Evolutionary conservation across 306 rosid genomes (phyloP).

Genomic region (Quercus engelmannii): DNA sequence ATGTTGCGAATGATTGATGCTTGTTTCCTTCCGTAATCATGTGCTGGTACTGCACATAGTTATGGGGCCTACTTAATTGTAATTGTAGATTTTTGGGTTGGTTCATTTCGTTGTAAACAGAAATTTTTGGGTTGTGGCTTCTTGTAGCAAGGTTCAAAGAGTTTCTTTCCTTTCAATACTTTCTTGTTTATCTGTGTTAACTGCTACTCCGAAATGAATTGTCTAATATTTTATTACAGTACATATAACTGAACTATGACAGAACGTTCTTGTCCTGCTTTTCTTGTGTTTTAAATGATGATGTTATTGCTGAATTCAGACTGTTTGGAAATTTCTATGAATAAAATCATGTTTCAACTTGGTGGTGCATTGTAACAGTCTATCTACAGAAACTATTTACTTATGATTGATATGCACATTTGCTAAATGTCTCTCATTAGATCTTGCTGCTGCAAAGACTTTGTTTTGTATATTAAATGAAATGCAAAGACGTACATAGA

Average conservation of each 20-base stretch:
- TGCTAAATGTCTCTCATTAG: conserved; percentile 18
- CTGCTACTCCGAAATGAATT: background rate
- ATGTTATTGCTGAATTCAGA: conserved; percentile 3
- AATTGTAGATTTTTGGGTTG: background rate
- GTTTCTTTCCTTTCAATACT: background rate
- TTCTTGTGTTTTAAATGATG: conserved; percentile 19
- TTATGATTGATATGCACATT: background rate
- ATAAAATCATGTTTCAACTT: conserved; percentile 2
- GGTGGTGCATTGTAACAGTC: conserved; percentile 9
- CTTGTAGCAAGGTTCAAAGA: background rate
- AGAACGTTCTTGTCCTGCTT: background rate
- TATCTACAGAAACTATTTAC: conserved; percentile 3
- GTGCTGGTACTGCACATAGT: background rate
- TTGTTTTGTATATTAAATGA: conserved; percentile 43
- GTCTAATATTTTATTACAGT: background rate
- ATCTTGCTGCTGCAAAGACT: conserved; percentile 56
- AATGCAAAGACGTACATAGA: too few species aligned
- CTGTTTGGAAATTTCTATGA: conserved; percentile 2
- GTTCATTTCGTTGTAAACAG: background rate
- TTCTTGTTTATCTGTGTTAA: background rate
- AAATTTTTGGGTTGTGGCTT: background rate
- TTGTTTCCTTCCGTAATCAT: background rate
- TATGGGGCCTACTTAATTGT: background rate
- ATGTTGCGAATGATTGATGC: background rate
- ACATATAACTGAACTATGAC: background rate